A percentile compares a stretch with the other conserved stretches of the same genome.
These are phyloP conservation scores for Solioccasus polychromus DNA, from an alignment of 768 basidiomycete species.

Conservation along the genomic window DNA sequence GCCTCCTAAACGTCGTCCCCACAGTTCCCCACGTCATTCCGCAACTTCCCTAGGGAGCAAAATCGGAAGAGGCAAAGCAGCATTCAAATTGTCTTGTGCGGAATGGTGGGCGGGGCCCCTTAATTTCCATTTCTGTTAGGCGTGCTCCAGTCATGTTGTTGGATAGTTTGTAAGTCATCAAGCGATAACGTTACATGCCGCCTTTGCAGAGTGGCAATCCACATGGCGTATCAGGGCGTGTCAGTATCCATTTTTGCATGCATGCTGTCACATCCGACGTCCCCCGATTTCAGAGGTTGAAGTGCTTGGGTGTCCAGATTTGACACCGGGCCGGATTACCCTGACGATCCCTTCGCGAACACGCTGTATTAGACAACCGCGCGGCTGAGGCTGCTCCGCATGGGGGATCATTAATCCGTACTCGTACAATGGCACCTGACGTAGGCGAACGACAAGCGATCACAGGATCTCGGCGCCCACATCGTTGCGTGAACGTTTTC, in stretches of 20 bases:
- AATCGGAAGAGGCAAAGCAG: constrained; percentile 6
- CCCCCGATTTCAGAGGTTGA: constrained; percentile 17
- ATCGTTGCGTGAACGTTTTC: constrained; percentile 6
- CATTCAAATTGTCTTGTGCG: neutral
- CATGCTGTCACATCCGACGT: constrained; percentile 25
- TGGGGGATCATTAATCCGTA: constrained; percentile 25
- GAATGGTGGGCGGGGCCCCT: constrained; percentile 7
- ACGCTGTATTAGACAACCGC: constrained; percentile 16
- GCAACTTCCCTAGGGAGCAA: constrained; percentile 2
- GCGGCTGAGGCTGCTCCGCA: constrained; percentile 16
- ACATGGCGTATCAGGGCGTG: constrained; percentile 27
- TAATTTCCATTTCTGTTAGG: constrained; percentile 14
- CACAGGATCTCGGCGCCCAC: constrained; percentile 15
- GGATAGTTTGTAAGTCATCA: constrained; percentile 9
- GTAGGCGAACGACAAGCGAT: constrained; percentile 13
- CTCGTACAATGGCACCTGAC: constrained; percentile 17
- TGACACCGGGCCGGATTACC: constrained; percentile 26
- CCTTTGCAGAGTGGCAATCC: constrained; percentile 6
- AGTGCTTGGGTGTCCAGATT: neutral
- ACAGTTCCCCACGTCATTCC: constrained; percentile 22
- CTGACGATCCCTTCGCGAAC: constrained; percentile 34
- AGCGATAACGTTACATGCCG: constrained; percentile 9
- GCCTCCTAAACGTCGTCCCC: constrained; percentile 21
- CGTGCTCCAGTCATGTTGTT: constrained; percentile 1
- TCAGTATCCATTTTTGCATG: constrained; percentile 11